Base-by-base conservation (phyloP, 371 early-diverging fungal species). In the Syncephalastrum racemosum region DNA sequence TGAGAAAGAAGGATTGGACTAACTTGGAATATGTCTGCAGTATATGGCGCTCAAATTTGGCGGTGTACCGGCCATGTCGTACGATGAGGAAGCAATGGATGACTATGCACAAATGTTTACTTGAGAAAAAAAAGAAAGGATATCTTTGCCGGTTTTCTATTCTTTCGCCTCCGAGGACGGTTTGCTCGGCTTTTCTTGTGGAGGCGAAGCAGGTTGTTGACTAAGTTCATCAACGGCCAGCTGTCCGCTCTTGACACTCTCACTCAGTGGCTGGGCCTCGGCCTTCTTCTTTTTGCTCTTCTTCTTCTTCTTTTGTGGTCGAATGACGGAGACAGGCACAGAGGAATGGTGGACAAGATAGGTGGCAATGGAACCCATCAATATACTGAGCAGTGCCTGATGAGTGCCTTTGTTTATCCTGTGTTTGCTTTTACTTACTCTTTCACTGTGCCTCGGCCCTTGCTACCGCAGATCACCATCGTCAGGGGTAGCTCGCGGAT, bases 241-340 rank as follows among this genome's bases (percentile, higher is more conserved):
- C 44, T 65, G 61, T 0, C 74, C 74, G 12, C 59, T 56, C 40
- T 58, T 65, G 4, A 73, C 46, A 22, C 71, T 65, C 59, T 70
- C 64, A 46, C 71, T 74, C 45, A 72, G 39, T 13, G 54, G 10
- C 40, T 55, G 64, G 8, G 62, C 63, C 45, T 54, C 45, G 12
- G 59, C 19, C 20, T 23, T 16, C 44, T 63, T 63, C 45, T 58
- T 62, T 25, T 54, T 36, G 14, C 41, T 52, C 15, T 64, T 65
- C 58, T 71, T 73, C 55, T 77, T 62, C 50, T 75, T 74, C 52
- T 76, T 73, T 40, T 74, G 76, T 22, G 68, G 71, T 14, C 79
- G 71, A 41, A 83, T 73, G 2, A 83, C 84, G 49, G 74, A 74
- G 16, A 83, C 84, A 1, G 84, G 84, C 6, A 77, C 79, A 10